Base-by-base conservation (phyloP, 177 flowering plant species). In the Tripterygium wilfordii region DNA sequence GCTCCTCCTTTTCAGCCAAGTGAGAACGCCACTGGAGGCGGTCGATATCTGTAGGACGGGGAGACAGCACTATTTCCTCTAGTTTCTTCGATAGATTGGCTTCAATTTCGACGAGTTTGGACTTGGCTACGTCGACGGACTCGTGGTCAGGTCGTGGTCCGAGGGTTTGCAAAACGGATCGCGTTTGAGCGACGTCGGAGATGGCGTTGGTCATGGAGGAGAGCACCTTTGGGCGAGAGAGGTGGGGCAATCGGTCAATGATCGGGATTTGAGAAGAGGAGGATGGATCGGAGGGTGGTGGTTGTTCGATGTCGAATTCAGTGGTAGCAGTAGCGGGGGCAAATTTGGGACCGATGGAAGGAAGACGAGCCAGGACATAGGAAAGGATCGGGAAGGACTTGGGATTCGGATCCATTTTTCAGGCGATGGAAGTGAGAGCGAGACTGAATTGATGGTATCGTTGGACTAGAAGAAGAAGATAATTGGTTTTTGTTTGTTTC, bases 121-220 rank as follows among this genome's bases (percentile, higher is more conserved):
- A 44, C 38, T 56, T 55, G 21, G 98, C 95, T 2, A n/a, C 27
- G 56, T 88, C 96, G 42, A 91, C 80, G 6, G 85, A 2, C 62
- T 88, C 95, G 69, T 85, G 96, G 48, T 79, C 85, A 48, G 98
- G 95, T 8, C 92, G 75, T 12, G 74, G 74, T 8, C 95, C 98
- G 0, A 91, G 78, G 43, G 76, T 42, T 21, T 56, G 67, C 50
- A 91, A 77, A 15, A 83, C 51, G 25, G 89, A 75, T 38, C 95
- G 69, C 28, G 95, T 68, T 49, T 83, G 88, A 14, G 78, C 64
- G 1, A 91, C 90, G n/a, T 82, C 83, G 16, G 86, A 50, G 15
- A 91, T 66, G 5, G 95, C 90, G 0, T 9, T 19, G 1, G 71
- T 63, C 89, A 91, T 85, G 20, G 78, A 54, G 8, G 77, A 65